phyloP scores from a whole-genome alignment of 208 protist species.

The Acanthamoeba castellanii region DNA sequence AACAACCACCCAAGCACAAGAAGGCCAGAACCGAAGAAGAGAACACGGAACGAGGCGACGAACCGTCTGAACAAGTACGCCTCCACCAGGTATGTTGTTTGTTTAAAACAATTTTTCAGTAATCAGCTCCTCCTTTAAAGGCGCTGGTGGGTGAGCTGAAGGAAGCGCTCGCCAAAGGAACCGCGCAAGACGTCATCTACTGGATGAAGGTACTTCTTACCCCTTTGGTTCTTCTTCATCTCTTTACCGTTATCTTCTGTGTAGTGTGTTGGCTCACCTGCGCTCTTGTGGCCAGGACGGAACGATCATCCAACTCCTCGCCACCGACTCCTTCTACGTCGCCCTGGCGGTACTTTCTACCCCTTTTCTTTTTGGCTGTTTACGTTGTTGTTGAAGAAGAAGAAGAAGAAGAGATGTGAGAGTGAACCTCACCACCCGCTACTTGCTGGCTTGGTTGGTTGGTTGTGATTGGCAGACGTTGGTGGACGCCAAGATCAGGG shows the following conservation, averaged over 20 bases:
- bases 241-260: too few relatives aligned
- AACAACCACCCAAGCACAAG: not conserved
- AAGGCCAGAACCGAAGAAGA: not conserved
- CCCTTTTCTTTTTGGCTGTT: too few relatives aligned
- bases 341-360: constrained; percentile 22
- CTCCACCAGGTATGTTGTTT: too few relatives aligned
- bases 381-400: too few relatives aligned
- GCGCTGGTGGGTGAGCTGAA: not conserved
- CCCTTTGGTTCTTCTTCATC: too few relatives aligned
- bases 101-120: not conserved
- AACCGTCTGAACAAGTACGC: not conserved
- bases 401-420: too few relatives aligned
- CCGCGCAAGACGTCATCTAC: constrained; percentile 9
- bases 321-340: constrained; percentile 49
- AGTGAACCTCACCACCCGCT: not conserved
- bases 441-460: not conserved
- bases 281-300: not conserved
- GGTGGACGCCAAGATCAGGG: constrained; percentile 37
- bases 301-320: not conserved
- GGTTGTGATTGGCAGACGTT: constrained; percentile 8
- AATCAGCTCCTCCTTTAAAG: too few relatives aligned
- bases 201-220: constrained; percentile 5
- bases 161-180: not conserved
- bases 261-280: not conserved
- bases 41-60: not conserved